Conservation (phyloP, 805 yeast genomes). For the Pichia eremophila region DNA sequence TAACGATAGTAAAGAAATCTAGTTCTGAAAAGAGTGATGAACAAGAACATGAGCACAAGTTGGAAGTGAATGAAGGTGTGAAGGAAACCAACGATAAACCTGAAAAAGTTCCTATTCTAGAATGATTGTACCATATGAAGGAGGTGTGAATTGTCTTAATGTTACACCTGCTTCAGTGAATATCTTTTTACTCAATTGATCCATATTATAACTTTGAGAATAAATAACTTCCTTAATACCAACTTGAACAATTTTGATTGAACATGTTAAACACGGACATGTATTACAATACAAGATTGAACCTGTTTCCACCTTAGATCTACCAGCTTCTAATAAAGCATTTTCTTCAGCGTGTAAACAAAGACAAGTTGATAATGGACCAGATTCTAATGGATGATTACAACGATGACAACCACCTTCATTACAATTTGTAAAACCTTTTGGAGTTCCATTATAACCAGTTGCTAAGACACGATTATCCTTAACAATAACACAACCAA, state of each 20-base stretch:
- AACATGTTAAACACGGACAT: conserved; percentile 93
- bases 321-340: conserved; percentile 87
- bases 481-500: conserved; percentile 90
- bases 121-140: conserved; percentile 22
- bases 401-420: conserved; percentile 95
- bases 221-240: conserved; percentile 91
- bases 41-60: too few relatives aligned
- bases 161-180: conserved; percentile 64
- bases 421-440: conserved; percentile 79
- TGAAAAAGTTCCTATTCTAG: neutral
- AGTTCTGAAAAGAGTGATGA: too few relatives aligned
- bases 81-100: neutral
- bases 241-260: conserved; percentile 87
- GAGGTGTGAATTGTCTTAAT: conserved; percentile 50
- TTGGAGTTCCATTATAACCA: conserved; percentile 96
- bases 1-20: conserved; percentile 6
- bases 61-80: neutral
- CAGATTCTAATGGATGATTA: conserved; percentile 52
- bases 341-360: conserved; percentile 98
- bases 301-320: conserved; percentile 63
- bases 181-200: conserved; percentile 60
- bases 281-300: conserved; percentile 87
- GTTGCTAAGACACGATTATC: conserved; percentile 86
- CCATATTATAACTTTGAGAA: conserved; percentile 90
- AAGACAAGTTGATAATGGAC: conserved; percentile 72